A percentile compares a stretch with the other conserved stretches of the same genome.
Evolutionary conservation across 139 green algal species (phyloP).

Genomic region (Marvania coccoides): DNA sequence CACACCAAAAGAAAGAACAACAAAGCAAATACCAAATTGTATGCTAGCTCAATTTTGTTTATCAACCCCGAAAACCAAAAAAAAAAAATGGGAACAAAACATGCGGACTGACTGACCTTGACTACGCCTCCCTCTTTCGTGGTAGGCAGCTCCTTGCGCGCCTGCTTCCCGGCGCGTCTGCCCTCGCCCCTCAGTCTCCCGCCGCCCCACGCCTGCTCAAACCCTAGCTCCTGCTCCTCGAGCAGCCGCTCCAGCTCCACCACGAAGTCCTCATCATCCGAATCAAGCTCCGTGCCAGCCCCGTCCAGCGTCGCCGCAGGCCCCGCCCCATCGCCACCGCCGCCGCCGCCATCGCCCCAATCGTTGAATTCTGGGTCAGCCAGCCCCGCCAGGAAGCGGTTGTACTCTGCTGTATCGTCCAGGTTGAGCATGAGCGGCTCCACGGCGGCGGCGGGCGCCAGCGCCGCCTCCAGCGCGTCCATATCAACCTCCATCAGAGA

Average conservation of each 20-base stretch:
- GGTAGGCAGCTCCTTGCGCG: too few relatives aligned
- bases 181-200: too few relatives aligned
- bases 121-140: too few relatives aligned
- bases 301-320: background rate
- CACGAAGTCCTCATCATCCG: constrained; percentile 27
- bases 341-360: background rate
- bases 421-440: background rate
- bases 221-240: background rate
- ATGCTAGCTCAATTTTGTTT: too few relatives aligned
- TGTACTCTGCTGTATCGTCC: constrained; percentile 21
- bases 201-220: too few relatives aligned
- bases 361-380: background rate
- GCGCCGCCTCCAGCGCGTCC: constrained; percentile 25
- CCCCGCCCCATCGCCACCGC: background rate
- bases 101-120: too few relatives aligned
- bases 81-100: too few relatives aligned
- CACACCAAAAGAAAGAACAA: too few relatives aligned
- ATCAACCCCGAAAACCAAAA: too few relatives aligned
- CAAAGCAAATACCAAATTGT: too few relatives aligned
- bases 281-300: background rate
- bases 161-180: too few relatives aligned
- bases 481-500: constrained; percentile 7
- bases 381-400: constrained; percentile 13
- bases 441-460: constrained; percentile 14
- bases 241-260: constrained; percentile 23